Evolutionary conservation across 2,329 filamentous ascomycete genomes (phyloP).

Genomic region (Arthrinium puccinioides): DNA sequence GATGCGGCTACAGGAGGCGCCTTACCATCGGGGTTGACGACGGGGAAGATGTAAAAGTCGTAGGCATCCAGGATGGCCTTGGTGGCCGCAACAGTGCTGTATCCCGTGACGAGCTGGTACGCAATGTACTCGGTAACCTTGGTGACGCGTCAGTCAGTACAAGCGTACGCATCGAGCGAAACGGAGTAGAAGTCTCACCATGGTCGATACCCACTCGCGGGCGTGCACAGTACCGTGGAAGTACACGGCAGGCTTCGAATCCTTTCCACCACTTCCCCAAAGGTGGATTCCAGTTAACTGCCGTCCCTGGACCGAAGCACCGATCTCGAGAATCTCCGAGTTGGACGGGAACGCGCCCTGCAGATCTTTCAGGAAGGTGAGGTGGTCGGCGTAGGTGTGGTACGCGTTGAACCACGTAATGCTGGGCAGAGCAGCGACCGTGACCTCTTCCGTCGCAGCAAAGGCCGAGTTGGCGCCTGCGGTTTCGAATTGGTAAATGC

Average conservation of each 20-base stretch:
- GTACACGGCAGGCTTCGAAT: conserved; percentile 40
- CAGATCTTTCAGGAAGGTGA: conserved; percentile 39
- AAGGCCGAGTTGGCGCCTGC: too few relatives aligned
- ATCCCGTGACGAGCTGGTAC: conserved; percentile 36
- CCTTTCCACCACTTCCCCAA: conserved; percentile 37
- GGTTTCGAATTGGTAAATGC: too few relatives aligned
- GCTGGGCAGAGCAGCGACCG: conserved; percentile 22
- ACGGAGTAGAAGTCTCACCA: conserved; percentile 56
- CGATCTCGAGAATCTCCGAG: conserved; percentile 39
- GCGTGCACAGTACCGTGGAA: conserved; percentile 47
- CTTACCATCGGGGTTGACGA: conserved; percentile 45
- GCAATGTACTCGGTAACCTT: conserved; percentile 39
- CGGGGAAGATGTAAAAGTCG: conserved; percentile 50
- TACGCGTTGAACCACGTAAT: conserved; percentile 45
- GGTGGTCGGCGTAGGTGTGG: conserved; percentile 44
- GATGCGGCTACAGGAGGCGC: not conserved
- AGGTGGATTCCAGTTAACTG: conserved; percentile 54
- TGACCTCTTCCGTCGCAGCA: conserved; percentile 9
- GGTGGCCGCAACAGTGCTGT: conserved; percentile 28
- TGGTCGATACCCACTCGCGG: conserved; percentile 47
- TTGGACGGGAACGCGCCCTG: conserved; percentile 34
- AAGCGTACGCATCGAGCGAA: not conserved
- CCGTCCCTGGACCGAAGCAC: conserved; percentile 36
- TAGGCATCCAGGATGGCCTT: conserved; percentile 44
- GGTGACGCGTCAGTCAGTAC: not conserved